Percentiles rank a stretch among this genome's conserved stretches.
phyloP scores from a whole-genome alignment of 345 rosid species.

The Geranium rotundifolium region DNA sequence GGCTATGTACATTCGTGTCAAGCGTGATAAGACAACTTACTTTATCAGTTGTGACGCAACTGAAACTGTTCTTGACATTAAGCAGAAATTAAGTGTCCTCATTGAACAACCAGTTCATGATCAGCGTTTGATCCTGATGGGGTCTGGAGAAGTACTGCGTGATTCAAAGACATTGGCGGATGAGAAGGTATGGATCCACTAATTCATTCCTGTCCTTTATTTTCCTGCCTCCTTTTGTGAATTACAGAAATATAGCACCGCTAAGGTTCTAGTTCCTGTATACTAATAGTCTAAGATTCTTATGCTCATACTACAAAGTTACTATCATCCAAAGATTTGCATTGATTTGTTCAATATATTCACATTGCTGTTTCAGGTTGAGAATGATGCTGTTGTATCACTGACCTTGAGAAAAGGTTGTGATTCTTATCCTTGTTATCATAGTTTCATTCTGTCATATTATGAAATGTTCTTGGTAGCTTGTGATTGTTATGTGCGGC shows the following conservation, averaged over 20 bases:
- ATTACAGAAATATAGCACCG: background rate
- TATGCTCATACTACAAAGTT: background rate
- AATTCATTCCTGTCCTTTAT: constrained; percentile 1
- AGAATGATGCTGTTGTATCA: constrained; percentile 90
- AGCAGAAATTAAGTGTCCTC: constrained; percentile 58
- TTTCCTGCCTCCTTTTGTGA: background rate
- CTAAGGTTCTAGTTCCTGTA: background rate
- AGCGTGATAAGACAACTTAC: constrained; percentile 72
- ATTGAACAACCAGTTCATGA: constrained; percentile 55
- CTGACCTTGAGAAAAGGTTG: constrained; percentile 80
- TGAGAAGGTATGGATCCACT: constrained; percentile 39
- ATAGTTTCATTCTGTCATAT: constrained; percentile 2
- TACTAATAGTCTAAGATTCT: constrained; percentile 6
- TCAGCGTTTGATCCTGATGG: constrained; percentile 57
- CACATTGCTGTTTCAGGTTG: constrained; percentile 49
- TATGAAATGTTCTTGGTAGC: background rate
- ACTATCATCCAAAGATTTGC: background rate
- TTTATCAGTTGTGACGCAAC: constrained; percentile 84
- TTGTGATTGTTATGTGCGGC: background rate
- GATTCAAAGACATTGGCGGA: constrained; percentile 79
- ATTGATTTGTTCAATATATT: background rate
- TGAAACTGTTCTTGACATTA: constrained; percentile 58
- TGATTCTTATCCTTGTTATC: constrained; percentile 10
- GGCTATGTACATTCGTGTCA: constrained; percentile 94
- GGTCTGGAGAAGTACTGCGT: constrained; percentile 48